phyloP scores from a whole-genome alignment of 805 yeast species.

The Kluyveromyces nonfermentans region DNA sequence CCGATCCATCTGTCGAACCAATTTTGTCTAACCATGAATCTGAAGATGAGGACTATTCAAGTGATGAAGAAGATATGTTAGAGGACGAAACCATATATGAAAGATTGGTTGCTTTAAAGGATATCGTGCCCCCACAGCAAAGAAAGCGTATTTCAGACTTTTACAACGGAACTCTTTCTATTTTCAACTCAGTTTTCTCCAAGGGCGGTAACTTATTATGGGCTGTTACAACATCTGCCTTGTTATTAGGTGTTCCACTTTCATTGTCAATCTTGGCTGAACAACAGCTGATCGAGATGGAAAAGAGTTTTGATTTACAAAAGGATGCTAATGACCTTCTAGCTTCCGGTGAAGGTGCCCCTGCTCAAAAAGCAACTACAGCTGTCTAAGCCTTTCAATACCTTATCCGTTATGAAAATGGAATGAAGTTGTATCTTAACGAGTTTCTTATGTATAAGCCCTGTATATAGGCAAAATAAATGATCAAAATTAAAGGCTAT shows the following conservation, averaged over 20 bases:
- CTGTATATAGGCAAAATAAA: slow-evolving; percentile 4
- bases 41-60: slow-evolving; percentile 42
- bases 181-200: slow-evolving; percentile 38
- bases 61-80: slow-evolving; percentile 54
- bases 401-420: background rate
- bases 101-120: slow-evolving; percentile 85
- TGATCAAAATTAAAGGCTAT: background rate
- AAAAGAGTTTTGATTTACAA: slow-evolving; percentile 79
- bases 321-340: slow-evolving; percentile 67
- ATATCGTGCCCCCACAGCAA: slow-evolving; percentile 81
- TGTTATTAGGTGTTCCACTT: slow-evolving; percentile 87
- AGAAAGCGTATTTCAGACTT: slow-evolving; percentile 41
- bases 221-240: slow-evolving; percentile 73
- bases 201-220: slow-evolving; percentile 74
- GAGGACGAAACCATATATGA: slow-evolving; percentile 79
- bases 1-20: slow-evolving; percentile 28
- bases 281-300: slow-evolving; percentile 90
- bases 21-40: slow-evolving; percentile 34
- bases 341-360: slow-evolving; percentile 53
- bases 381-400: background rate
- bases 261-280: slow-evolving; percentile 84
- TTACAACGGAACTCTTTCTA: slow-evolving; percentile 28
- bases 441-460: slow-evolving; percentile 4
- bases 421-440: slow-evolving; percentile 1
- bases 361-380: slow-evolving; percentile 22